Evolutionary conservation across 2,329 filamentous ascomycete genomes (phyloP).

Genomic region (Bipolaris oryzae): DNA sequence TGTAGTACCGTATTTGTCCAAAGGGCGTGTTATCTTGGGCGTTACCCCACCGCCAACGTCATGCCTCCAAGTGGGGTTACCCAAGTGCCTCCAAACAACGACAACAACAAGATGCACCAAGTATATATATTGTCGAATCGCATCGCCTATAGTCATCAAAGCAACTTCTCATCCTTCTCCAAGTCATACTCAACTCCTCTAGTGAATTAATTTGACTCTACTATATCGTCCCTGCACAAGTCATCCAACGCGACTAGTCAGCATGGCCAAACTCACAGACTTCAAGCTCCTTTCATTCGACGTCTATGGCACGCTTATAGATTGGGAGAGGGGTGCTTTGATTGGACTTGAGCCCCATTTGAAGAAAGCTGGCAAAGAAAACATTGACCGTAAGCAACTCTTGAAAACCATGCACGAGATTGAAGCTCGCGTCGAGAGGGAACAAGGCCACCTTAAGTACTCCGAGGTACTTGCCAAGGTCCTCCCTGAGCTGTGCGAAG

Average conservation of each 20-base stretch:
- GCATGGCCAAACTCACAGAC: slow-evolving; percentile 45
- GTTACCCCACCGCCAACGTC: slow-evolving; percentile 18
- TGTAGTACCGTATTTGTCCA: not conserved
- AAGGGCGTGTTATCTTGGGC: slow-evolving; percentile 21
- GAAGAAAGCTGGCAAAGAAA: slow-evolving; percentile 34
- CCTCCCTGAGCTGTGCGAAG: slow-evolving; percentile 56
- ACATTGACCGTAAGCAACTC: slow-evolving; percentile 34
- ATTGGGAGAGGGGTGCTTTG: slow-evolving; percentile 74
- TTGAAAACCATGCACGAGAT: slow-evolving; percentile 54
- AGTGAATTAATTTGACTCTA: not conserved
- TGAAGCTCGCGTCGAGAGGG: slow-evolving; percentile 57
- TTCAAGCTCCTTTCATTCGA: slow-evolving; percentile 71
- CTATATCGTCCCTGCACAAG: not conserved
- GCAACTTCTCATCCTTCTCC: not conserved
- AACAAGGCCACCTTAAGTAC: slow-evolving; percentile 65
- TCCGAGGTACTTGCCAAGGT: slow-evolving; percentile 61
- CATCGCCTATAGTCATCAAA: not conserved
- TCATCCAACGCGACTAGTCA: not conserved
- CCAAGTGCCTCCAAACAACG: slow-evolving; percentile 1
- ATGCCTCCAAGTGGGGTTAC: slow-evolving; percentile 20
- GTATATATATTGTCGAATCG: not conserved
- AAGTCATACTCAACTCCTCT: not conserved
- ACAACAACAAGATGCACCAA: not conserved
- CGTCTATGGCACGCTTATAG: slow-evolving; percentile 79
- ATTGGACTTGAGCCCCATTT: slow-evolving; percentile 60